These are phyloP conservation scores for Helicocarpus griseus DNA, from an alignment of 2,329 filamentous ascomycete genomes.

Conservation along the genomic window DNA sequence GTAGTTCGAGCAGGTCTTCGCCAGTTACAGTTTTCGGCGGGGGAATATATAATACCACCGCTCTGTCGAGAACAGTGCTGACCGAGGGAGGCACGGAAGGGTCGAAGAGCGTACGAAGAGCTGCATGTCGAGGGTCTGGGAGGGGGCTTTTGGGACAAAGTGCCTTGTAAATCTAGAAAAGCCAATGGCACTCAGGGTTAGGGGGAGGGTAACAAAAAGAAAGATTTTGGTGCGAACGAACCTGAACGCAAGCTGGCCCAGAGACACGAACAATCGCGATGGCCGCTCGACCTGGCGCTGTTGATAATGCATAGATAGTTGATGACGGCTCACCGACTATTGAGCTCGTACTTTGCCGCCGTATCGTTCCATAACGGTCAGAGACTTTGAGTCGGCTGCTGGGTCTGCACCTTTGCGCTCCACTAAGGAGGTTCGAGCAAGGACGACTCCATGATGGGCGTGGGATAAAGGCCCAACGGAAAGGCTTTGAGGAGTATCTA, in stretches of 20 bases:
- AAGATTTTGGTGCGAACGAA: constrained; percentile 27
- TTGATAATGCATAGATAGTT: constrained; percentile 90
- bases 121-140: constrained; percentile 55
- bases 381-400: background rate
- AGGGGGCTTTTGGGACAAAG: constrained; percentile 48
- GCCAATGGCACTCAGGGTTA: background rate
- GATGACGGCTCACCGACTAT: constrained; percentile 14
- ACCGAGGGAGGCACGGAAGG: constrained; percentile 33
- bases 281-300: constrained; percentile 72
- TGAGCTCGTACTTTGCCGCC: constrained; percentile 3
- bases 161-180: constrained; percentile 51
- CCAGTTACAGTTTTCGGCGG: constrained; percentile 76
- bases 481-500: constrained; percentile 13
- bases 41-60: constrained; percentile 75
- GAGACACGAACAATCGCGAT: constrained; percentile 87
- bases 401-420: background rate
- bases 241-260: constrained; percentile 61
- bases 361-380: background rate
- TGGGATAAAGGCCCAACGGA: constrained; percentile 20
- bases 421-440: background rate
- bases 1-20: constrained; percentile 83
- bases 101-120: constrained; percentile 64
- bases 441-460: constrained; percentile 17
- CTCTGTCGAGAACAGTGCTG: constrained; percentile 56
- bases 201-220: background rate